These are phyloP conservation scores for Dioscorea zingiberensis DNA, from an alignment of 106 monocot genomes.

Conservation along the genomic window DNA sequence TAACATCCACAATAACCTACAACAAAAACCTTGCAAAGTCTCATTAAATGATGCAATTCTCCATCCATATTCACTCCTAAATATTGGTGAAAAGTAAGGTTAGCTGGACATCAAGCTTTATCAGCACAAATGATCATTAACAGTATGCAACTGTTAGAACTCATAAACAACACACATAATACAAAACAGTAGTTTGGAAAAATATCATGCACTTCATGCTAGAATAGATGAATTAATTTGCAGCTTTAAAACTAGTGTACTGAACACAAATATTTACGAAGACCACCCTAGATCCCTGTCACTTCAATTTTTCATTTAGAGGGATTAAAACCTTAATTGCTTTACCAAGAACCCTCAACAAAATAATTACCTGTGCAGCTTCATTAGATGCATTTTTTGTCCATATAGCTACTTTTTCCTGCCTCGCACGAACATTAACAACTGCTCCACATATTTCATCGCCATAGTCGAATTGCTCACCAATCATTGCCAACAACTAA, in stretches of 20 bases:
- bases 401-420: constrained; percentile 80
- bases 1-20: no score
- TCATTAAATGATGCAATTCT: no score
- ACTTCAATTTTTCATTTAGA: neutral
- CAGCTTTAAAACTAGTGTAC: neutral
- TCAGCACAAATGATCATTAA: no score
- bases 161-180: no score
- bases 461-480: constrained; percentile 95
- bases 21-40: no score
- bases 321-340: neutral
- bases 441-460: constrained; percentile 97
- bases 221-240: neutral
- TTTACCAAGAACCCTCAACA: neutral
- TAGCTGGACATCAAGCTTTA: no score
- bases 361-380: constrained; percentile 68
- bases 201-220: neutral
- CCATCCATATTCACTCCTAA: no score
- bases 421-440: constrained; percentile 73
- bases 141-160: no score
- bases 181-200: neutral
- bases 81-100: no score
- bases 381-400: constrained; percentile 87
- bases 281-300: neutral
- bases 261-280: neutral
- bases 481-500: constrained; percentile 85